These are phyloP conservation scores for Cardamine chenopodiifolia DNA, from an alignment of 345 rosid genomes.

Conservation along the genomic window DNA sequence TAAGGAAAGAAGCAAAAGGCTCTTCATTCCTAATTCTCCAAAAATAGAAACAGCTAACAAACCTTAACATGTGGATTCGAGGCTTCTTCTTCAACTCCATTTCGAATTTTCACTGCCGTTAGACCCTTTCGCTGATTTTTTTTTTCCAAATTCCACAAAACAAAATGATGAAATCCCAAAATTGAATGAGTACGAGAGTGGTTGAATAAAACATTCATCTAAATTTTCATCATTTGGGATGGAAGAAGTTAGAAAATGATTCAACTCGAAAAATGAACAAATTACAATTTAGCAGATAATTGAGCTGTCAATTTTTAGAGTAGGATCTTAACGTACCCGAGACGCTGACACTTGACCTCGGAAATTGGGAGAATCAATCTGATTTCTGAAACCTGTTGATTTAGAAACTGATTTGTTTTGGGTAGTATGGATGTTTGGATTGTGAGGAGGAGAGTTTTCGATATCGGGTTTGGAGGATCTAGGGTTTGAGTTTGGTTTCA, in stretches of 20 bases:
- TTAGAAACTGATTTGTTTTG: conserved; percentile 29
- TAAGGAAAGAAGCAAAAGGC: conserved; percentile 8
- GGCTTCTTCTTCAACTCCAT: conserved; percentile 37
- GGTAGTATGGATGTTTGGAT: conserved; percentile 54
- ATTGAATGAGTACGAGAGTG: not conserved
- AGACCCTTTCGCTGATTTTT: conserved; percentile 44
- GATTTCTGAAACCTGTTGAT: conserved; percentile 30
- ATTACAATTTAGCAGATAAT: too few species aligned
- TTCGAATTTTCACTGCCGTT: conserved; percentile 35
- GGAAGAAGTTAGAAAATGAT: too few species aligned
- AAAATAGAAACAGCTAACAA: not conserved
- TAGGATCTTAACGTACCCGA: conserved; percentile 21
- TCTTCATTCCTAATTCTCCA: not conserved
- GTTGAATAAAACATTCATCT: too few species aligned
- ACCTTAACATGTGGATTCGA: conserved; percentile 84
- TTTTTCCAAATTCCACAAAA: not conserved
- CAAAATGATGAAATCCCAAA: not conserved
- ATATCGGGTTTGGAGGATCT: conserved; percentile 42
- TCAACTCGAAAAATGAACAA: too few species aligned
- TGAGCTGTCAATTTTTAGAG: too few species aligned
- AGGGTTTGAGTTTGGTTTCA: conserved; percentile 43
- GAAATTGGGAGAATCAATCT: conserved; percentile 30
- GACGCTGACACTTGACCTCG: conserved; percentile 18
- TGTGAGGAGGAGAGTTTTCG: conserved; percentile 72
- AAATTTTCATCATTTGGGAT: too few species aligned